Evolutionary conservation across 1,284 basidiomycete genomes (phyloP), one percentile per base, ranked within the genome.

Genomic region (Testicularia cyperi): DNA sequence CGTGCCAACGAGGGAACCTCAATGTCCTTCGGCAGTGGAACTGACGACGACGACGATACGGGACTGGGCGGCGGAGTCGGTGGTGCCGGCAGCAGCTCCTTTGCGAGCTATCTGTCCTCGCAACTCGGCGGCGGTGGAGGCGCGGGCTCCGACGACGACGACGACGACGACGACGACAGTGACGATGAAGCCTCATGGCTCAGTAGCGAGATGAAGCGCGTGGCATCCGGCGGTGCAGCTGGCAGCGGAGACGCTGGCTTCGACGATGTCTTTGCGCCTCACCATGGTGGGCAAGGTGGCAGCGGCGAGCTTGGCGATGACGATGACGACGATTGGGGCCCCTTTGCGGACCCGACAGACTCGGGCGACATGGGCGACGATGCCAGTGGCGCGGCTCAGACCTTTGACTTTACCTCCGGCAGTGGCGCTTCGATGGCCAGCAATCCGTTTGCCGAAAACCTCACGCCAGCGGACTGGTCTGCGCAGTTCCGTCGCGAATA

Each of bases 401-500:
- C 36, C 23, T 54, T 54, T 9, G 56, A 51, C 40, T 61, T 54
- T 22, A 51, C 57, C 3, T 37, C 34, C 6, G 6, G 13, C n/a
- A 18, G 15, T 14, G 38, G n/a, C n/a, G 38, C 18, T 9, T 30
- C 18, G 7, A 28, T 10, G 37, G 39, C n/a, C 34, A 41, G 23
- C 43, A 56, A 61, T 36, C 51, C 56, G 8, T 63, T 60, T 19
- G 52, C 66, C 9, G 65, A 74, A 38, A 72, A 72, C 28, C 47
- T 75, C 12, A 75, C 72, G n/a, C 64, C 74, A 3, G 72, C 74
- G 1, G 72, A 75, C 33, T 75, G 72, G 72, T 69, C 71, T 6
- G 69, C 72, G 12, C 67, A 69, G 27, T 72, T 72, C 30, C 40
- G 68, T 14, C 42, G 67, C 12, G 62, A 61, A 23, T 61, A 51